Evolutionary conservation across 192 early-diverging fungal species (phyloP).

Genomic region (Kappamyces sp.): DNA sequence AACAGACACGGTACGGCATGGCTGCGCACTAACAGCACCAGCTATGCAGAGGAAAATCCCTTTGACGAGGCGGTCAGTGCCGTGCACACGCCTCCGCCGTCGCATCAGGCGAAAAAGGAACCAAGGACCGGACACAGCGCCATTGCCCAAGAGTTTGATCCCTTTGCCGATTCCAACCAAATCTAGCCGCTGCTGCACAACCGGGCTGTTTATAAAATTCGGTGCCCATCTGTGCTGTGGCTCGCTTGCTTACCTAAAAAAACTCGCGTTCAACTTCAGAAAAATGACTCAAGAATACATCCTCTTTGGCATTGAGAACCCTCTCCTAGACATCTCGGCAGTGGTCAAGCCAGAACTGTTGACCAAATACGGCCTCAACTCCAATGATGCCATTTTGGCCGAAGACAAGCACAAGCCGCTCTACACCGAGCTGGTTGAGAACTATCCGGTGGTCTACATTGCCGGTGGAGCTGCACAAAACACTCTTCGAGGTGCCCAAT

Average conservation of each 20-base stretch:
- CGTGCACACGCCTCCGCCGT: too few relatives aligned
- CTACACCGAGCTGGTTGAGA: constrained; percentile 74
- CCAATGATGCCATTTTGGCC: constrained; percentile 95
- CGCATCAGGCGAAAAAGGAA: too few relatives aligned
- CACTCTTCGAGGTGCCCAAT: constrained; percentile 74
- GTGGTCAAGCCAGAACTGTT: constrained; percentile 67
- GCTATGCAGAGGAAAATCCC: too few relatives aligned
- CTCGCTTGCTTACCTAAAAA: background rate
- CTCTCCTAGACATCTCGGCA: constrained; percentile 94
- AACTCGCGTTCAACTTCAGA: background rate
- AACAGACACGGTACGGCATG: too few relatives aligned
- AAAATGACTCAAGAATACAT: constrained; percentile 18
- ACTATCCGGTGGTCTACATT: constrained; percentile 67
- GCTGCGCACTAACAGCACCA: too few relatives aligned
- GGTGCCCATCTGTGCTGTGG: background rate
- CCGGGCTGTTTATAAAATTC: background rate
- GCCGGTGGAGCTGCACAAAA: constrained; percentile 98
- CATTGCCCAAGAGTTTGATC: constrained; percentile 13
- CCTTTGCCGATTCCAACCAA: constrained; percentile 12
- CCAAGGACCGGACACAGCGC: too few relatives aligned
- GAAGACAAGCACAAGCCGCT: constrained; percentile 79
- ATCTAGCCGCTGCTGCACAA: background rate
- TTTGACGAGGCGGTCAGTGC: too few relatives aligned
- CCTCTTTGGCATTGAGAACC: constrained; percentile 93
- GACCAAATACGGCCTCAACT: constrained; percentile 80